Evolutionary conservation across 306 rosid genomes (phyloP).

Genomic region (Cucumis melo): DNA sequence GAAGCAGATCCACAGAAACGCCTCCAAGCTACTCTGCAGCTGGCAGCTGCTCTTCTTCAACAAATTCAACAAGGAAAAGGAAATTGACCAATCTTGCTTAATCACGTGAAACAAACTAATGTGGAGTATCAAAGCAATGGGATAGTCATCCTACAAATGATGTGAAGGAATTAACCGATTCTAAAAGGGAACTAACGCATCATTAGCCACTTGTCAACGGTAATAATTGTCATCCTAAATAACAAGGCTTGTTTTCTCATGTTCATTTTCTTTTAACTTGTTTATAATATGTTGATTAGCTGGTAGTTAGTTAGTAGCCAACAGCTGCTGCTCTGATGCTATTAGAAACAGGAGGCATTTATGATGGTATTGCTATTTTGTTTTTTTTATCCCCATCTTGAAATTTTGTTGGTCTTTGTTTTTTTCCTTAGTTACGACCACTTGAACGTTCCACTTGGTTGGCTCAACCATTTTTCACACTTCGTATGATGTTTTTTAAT

Average conservation of each 20-base stretch:
- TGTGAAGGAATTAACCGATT: neutral
- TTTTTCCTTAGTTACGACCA: neutral
- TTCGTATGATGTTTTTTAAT: neutral
- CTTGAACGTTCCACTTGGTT: neutral
- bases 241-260: neutral
- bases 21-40: constrained; percentile 81
- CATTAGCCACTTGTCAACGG: neutral
- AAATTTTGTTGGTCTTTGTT: neutral
- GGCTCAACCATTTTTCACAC: neutral
- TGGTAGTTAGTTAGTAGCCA: neutral
- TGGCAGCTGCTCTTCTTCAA: constrained; percentile 91
- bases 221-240: neutral
- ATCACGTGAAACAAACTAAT: neutral
- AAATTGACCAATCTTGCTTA: constrained; percentile 23
- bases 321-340: neutral
- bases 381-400: neutral
- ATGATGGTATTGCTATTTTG: neutral
- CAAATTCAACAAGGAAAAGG: constrained; percentile 84
- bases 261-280: neutral
- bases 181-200: neutral
- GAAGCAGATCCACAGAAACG: constrained; percentile 78
- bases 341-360: neutral
- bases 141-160: neutral
- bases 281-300: neutral
- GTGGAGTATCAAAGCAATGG: neutral